Conservation (phyloP, 2,329 filamentous ascomycete genomes). For the Alternaria solani region DNA sequence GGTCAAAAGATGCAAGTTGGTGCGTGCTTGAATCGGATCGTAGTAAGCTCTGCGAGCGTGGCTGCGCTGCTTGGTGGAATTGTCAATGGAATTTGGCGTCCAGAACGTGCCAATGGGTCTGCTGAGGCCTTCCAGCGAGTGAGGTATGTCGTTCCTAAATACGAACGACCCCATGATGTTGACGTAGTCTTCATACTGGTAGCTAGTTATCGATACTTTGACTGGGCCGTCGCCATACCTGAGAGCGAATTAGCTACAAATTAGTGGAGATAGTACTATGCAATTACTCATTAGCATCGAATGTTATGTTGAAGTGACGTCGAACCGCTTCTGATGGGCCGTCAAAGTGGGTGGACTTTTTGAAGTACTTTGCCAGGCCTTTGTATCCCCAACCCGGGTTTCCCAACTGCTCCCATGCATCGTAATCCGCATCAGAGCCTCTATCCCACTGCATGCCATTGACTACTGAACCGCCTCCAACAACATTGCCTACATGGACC, state of each 20-base stretch:
- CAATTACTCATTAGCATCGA: conserved; percentile 13
- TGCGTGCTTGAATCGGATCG: conserved; percentile 14
- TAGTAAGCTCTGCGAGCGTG: conserved; percentile 23
- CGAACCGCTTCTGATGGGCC: conserved; percentile 10
- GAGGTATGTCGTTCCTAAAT: conserved; percentile 12
- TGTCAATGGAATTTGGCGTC: conserved; percentile 24
- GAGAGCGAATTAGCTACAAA: background rate
- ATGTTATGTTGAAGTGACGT: conserved; percentile 20
- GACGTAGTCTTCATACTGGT: conserved; percentile 22
- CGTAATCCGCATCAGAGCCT: conserved; percentile 46
- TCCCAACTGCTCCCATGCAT: conserved; percentile 65
- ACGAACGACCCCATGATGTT: conserved; percentile 16
- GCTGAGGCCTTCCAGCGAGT: conserved; percentile 12
- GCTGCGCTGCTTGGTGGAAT: conserved; percentile 11
- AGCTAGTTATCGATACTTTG: conserved; percentile 22
- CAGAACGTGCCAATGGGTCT: conserved; percentile 36
- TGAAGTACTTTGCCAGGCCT: conserved; percentile 51
- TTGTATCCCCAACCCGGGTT: conserved; percentile 67
- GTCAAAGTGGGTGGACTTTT: conserved; percentile 24
- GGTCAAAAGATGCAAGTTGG: conserved; percentile 16
- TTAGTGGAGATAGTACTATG: background rate
- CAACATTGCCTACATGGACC: conserved; percentile 33
- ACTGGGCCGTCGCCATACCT: conserved; percentile 24
- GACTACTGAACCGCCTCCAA: conserved; percentile 45
- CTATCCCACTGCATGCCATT: conserved; percentile 49